These are phyloP conservation scores for Diaporthe caulivora DNA, from an alignment of 2,329 filamentous ascomycete species.

Conservation along the genomic window DNA sequence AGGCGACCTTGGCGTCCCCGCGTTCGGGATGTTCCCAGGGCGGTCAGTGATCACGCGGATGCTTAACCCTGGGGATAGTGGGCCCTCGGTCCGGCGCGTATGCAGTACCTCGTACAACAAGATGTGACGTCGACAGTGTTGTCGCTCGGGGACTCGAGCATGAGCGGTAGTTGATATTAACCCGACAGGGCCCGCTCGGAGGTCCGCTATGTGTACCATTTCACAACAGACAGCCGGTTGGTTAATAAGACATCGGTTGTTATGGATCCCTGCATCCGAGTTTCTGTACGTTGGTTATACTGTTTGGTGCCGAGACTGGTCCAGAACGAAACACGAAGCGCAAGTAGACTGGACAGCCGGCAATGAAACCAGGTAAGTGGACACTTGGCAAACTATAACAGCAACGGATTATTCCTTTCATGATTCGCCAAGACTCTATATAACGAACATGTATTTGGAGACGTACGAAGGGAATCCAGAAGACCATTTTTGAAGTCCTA, in stretches of 20 bases:
- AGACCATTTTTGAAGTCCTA: no score
- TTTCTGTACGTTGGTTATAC: no score
- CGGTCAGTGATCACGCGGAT: constrained; percentile 19
- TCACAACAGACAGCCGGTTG: background rate
- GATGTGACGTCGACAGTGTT: background rate
- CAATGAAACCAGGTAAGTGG: background rate
- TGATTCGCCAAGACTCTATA: background rate
- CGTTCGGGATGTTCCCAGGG: constrained; percentile 21
- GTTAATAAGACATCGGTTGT: background rate
- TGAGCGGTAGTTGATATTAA: background rate
- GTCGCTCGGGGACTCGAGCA: background rate
- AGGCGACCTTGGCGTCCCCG: constrained; percentile 11
- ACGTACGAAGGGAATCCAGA: background rate
- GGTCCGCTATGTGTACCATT: no score
- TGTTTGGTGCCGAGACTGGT: background rate
- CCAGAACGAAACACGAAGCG: background rate
- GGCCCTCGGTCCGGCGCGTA: constrained; percentile 9
- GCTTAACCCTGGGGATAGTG: constrained; percentile 11
- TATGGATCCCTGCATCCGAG: no score
- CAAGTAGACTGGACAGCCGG: background rate
- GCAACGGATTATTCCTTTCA: background rate
- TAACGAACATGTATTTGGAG: background rate
- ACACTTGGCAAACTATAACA: background rate
- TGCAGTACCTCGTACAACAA: background rate
- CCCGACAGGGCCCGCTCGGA: background rate